Conservation (phyloP, 257 asterid genomes). For the Jasminum sambac region DNA sequence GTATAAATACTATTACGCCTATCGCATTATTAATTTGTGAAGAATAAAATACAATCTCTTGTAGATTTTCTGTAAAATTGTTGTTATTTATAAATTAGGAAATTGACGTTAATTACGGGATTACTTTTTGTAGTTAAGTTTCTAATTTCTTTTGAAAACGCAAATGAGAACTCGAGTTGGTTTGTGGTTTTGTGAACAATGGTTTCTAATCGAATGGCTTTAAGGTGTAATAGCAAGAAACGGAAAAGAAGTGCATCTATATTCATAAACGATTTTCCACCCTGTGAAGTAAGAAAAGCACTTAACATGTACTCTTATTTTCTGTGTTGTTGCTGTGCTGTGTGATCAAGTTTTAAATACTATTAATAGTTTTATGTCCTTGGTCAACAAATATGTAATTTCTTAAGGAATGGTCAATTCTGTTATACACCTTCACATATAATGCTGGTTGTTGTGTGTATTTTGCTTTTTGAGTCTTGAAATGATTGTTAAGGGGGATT, state of each 20-base stretch:
- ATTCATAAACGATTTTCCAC: not conserved
- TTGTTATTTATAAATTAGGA: not conserved
- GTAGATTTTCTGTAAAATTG: not conserved
- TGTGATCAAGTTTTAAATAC: not conserved
- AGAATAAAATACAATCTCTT: not conserved
- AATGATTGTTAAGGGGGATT: not conserved
- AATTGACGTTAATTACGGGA: not conserved
- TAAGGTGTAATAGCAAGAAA: not conserved
- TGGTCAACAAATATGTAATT: not conserved
- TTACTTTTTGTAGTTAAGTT: not conserved
- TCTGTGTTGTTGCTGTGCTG: not conserved
- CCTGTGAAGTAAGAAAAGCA: not conserved
- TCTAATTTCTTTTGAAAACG: not conserved
- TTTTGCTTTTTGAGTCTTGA: not conserved
- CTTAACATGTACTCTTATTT: not conserved
- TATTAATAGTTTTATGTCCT: not conserved
- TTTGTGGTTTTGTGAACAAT: not conserved
- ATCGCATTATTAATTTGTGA: not conserved
- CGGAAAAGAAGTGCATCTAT: not conserved
- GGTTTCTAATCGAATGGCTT: not conserved
- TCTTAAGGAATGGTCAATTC: not conserved
- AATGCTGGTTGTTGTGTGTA: not conserved
- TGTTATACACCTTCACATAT: not conserved
- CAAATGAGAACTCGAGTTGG: not conserved
- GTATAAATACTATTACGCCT: not conserved